Base-by-base conservation (phyloP, 805 yeast species). In the Ogataea pignaliae region DNA sequence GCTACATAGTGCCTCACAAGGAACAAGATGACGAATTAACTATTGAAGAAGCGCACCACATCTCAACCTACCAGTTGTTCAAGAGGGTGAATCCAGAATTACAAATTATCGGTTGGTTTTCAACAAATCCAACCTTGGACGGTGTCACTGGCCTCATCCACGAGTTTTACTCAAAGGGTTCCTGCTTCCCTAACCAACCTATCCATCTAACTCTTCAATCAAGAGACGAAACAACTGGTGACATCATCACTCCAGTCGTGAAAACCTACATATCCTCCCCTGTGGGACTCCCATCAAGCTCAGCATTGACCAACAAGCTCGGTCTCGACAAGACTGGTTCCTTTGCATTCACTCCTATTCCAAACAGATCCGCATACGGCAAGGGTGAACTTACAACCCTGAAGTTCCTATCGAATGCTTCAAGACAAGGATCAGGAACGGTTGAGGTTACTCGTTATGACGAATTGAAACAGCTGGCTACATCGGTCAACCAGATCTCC, bases 71-170 rank as follows among this genome's bases (percentile, higher is more conserved):
- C 66, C 81, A 79, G 55, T 69, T 88, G 58, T 79, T 85, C 67
- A 84, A 82, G 69, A 79, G 79, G 60, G 81, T 91, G 30, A 83
- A 83, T 65, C 91, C 93, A 45, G 85, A 84, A 60, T 85, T 82
- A 52, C 73, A 75, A 41, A 83, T 88, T 43, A 73, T 88, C 39
- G 96, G 96, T 44, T 88, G 96, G 96, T 88, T 85, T 63, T 81
- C 83, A 40, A 70, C 77, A 35, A 68, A 71, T 39, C 68, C 75
- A 15, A 71, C 70, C 52, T 75, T 87, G 50, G 90, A 85, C 66
- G 73, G 79, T 43, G 77, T 83, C 62, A 79, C 89, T 12, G 87
- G 87, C 10, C 73, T 86, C 52, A 81, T 88, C 57, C 95, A 88
- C 62, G 91, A 83, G 57, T 83, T 86, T 59, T 88, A 83, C 68